phyloP scores from a whole-genome alignment of 2,329 filamentous ascomycete species.

The Arthrobotrys conoides region DNA sequence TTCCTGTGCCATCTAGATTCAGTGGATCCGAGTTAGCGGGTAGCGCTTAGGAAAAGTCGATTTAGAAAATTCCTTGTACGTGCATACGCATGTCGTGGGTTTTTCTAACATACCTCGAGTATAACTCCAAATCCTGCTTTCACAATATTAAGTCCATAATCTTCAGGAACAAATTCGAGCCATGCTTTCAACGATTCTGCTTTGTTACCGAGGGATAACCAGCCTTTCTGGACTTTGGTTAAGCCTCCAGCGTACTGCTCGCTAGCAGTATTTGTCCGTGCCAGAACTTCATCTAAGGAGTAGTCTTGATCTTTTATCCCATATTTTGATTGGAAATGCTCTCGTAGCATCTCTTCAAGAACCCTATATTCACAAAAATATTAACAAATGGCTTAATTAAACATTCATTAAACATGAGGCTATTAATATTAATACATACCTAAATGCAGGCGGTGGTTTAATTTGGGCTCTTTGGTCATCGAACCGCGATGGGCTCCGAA shows the following conservation, averaged over 20 bases:
- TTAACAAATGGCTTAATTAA: background rate
- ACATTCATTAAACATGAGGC: background rate
- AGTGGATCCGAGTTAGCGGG: background rate
- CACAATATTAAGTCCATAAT: slow-evolving; percentile 10
- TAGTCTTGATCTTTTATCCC: slow-evolving; percentile 9
- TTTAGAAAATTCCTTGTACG: background rate
- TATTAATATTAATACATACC: background rate
- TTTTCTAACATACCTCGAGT: background rate
- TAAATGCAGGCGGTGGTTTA: background rate
- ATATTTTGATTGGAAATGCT: background rate
- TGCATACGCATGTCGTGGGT: background rate
- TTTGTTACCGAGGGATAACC: background rate
- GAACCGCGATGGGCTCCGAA: slow-evolving; percentile 1
- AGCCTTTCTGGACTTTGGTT: background rate
- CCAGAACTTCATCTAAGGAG: background rate
- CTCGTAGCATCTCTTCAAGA: background rate
- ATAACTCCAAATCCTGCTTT: slow-evolving; percentile 17
- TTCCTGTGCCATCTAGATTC: slow-evolving; percentile 4
- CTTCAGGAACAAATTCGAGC: slow-evolving; percentile 13
- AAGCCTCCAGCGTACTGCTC: background rate
- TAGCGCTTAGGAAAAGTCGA: background rate
- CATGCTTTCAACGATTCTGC: slow-evolving; percentile 3
- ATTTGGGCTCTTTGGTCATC: background rate
- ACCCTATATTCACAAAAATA: background rate
- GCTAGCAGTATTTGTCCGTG: background rate